Base-by-base conservation (phyloP, 768 basidiomycete genomes). In the Auricularia heimuer region DNA sequence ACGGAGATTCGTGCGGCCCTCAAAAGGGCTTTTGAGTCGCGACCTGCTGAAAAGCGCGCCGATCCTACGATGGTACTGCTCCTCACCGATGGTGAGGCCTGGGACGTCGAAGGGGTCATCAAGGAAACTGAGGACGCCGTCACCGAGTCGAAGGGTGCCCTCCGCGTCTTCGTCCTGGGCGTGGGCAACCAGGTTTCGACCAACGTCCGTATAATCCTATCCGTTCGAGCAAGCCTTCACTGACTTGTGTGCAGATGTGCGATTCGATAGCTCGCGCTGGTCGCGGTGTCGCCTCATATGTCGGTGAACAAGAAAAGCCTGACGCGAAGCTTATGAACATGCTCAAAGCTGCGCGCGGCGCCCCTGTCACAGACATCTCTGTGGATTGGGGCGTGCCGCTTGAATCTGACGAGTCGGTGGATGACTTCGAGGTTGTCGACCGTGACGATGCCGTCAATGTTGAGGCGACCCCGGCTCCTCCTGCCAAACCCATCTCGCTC, bases 141-240 rank as follows among this genome's bases (percentile, higher is more conserved):
- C 4, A 35, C 14, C 6, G 56, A 24, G 34, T 60, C 56, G 8
- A 60, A 60, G 14, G 29, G 29, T 8, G 56, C 29, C 29, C 66
- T 83, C 2, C 82, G 84, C 6, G 75, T 86, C 3, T 88, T 85
- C 65, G 77, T 80, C 10, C 78, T 88, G 1, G 86, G 86, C 1
- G 84, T 88, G 16, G 86, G 87, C 14, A 62, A 74, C 29, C 68
- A 67, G 0, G 79, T 81, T 2, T 85, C 85, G 3, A 82, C 77
- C 44, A 63, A 63, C 44, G 56, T 63, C 16, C 36, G 29, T 8
- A 21, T 51, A 34, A 39, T 54, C 36, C 47, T 8, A 35, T 21
- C 8, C 14, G 8, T 33, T 44, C 34, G 8, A 34, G 6, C 62
- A 36, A 35, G 33, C 18, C 3, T 2, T 3, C 21, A 33, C 3